Percentiles rank a stretch among this genome's conserved stretches.
phyloP scores from a whole-genome alignment of 1,284 basidiomycete genomes.

The Ganoderma boninense region DNA sequence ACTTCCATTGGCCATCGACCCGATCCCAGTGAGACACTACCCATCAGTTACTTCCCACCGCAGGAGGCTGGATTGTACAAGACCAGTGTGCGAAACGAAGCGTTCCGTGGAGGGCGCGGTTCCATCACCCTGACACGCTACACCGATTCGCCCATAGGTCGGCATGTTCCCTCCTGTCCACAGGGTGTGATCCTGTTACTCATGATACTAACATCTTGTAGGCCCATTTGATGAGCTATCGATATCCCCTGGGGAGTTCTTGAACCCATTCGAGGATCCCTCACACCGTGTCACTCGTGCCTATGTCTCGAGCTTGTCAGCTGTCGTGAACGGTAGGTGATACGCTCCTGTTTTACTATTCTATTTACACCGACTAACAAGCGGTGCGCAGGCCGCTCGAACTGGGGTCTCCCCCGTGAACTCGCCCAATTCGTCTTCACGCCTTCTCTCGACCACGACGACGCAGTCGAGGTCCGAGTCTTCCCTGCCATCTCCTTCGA shows the following conservation, averaged over 20 bases:
- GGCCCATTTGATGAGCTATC: conserved; percentile 30
- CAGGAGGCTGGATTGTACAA: conserved; percentile 27
- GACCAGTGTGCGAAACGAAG: conserved; percentile 19
- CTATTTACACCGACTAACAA: neutral
- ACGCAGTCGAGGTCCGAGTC: conserved; percentile 30
- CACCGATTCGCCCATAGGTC: conserved; percentile 28
- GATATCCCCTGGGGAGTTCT: conserved; percentile 30
- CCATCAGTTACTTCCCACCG: conserved; percentile 31
- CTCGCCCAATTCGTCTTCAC: conserved; percentile 30
- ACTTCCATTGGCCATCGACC: conserved; percentile 27
- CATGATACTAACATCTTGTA: neutral
- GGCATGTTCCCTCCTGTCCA: neutral
- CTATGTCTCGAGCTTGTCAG: conserved; percentile 25
- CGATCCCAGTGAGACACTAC: conserved; percentile 26
- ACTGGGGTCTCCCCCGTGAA: conserved; percentile 31
- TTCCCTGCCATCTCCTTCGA: conserved; percentile 28
- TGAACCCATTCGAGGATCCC: conserved; percentile 25
- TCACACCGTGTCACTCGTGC: conserved; percentile 28
- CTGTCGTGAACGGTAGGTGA: conserved; percentile 23
- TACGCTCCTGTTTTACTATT: no score
- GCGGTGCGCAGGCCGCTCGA: conserved; percentile 19
- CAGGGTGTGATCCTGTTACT: neutral
- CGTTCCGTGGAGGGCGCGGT: conserved; percentile 28
- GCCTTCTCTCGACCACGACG: conserved; percentile 25
- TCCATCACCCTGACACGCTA: conserved; percentile 25